Base-by-base conservation (phyloP, 2,329 filamentous ascomycete species). In the Xylariales sp. region DNA sequence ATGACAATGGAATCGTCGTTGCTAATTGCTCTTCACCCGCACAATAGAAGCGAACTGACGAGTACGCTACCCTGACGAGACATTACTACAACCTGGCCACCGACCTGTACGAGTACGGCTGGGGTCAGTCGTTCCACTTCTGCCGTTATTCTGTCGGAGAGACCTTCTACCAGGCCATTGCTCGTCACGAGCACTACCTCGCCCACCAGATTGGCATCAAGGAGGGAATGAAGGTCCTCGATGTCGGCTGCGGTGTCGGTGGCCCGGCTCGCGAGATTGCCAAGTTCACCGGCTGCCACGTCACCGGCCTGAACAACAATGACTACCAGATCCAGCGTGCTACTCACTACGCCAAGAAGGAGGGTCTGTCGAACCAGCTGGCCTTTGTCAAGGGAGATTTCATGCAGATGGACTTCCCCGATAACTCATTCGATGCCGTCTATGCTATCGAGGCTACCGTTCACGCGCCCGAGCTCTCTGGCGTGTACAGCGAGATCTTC, bases 71-170 rank as follows among this genome's bases (percentile, higher is more conserved):
- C 24, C 69, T 97, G 59, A 96, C 91, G 33, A 82, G 87, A 73
- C 89, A 96, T 84, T 93, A 96, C 76, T 96, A 96, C 73, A 95
- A 96, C 68, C 79, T 95, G 33, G 89, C 88, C n/a, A 96, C 90
- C 51, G 90, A 95, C 59, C 67, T 95, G 35, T 95, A 95, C 73
- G 93, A 97, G 72, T 93, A 95, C 54, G 93, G 90, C 54, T 98
- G 93, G 90, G 88, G 88, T 45, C 83, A 89, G 56, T 91, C 84
- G 34, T 98, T 98, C 77, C 91, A 98, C 69, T 97, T 98, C 76
- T 95, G 88, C 70, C 88, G 91, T 47, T 96, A 91, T 66, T 85
- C 88, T 39, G 71, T 82, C 51, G 85, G 85, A 59, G 93, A 98
- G 70, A 72, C 81, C 37, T 97, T 97, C 71, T 72, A 80, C 64